These are phyloP conservation scores for Chytriomyces sp. DNA, from an alignment of 192 early-diverging fungal genomes.

Conservation along the genomic window DNA sequence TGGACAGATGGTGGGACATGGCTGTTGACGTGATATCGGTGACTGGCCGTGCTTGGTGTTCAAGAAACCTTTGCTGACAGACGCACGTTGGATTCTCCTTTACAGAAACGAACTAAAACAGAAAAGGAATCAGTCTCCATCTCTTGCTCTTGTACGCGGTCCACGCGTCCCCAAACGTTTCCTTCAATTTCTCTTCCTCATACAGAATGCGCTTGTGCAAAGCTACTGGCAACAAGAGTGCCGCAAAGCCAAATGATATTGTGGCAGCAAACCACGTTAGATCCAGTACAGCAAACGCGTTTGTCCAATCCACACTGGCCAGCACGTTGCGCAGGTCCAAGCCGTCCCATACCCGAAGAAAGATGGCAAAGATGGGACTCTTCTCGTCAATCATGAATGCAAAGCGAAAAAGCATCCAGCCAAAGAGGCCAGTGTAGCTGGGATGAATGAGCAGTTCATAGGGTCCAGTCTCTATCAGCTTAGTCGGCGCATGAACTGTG, in stretches of 20 bases:
- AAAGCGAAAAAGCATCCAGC: slow-evolving; percentile 1
- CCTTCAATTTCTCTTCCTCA: slow-evolving; percentile 6
- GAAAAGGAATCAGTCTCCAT: slow-evolving; percentile 10
- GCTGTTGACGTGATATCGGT: too few relatives aligned
- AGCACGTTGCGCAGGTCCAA: not conserved
- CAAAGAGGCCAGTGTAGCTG: slow-evolving; percentile 8
- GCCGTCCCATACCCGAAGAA: not conserved
- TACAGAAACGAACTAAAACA: too few relatives aligned
- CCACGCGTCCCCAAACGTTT: slow-evolving; percentile 1
- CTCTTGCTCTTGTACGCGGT: not conserved
- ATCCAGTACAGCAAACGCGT: not conserved
- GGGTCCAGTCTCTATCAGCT: not conserved
- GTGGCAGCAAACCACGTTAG: not conserved
- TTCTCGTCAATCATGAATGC: slow-evolving; percentile 1
- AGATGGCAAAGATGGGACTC: not conserved
- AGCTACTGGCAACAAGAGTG: not conserved
- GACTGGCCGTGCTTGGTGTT: too few relatives aligned
- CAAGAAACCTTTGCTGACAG: too few relatives aligned
- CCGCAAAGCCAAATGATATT: not conserved
- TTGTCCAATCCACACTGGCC: not conserved
- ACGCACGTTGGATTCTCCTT: too few relatives aligned
- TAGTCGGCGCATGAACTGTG: not conserved
- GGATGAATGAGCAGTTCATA: slow-evolving; percentile 17
- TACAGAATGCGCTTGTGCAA: not conserved
- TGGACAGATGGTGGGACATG: too few relatives aligned